Evolutionary conservation across 345 rosid genomes (phyloP).

Genomic region (Aethionema arabicum): DNA sequence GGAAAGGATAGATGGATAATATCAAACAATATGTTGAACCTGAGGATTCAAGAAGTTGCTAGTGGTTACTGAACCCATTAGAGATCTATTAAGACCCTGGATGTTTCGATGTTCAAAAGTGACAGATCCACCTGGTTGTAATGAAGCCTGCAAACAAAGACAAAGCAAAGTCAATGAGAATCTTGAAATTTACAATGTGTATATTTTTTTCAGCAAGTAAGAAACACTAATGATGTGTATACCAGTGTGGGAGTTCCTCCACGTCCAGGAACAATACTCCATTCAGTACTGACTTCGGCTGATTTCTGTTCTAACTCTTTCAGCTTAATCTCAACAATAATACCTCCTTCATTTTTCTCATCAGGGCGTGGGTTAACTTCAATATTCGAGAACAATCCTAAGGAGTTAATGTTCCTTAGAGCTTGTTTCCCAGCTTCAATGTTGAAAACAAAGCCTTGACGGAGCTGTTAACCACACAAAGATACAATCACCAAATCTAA

Average conservation of each 20-base stretch:
- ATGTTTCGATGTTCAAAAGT: conserved; percentile 94
- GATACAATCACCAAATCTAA: conserved; percentile 21
- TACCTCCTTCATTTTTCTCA: conserved; percentile 96
- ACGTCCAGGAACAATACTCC: conserved; percentile 99
- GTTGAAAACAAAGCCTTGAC: conserved; percentile 83
- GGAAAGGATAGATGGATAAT: background rate
- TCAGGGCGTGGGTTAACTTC: conserved; percentile 97
- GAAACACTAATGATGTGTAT: conserved; percentile 16
- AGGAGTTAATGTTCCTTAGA: conserved; percentile 76
- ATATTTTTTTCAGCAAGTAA: background rate
- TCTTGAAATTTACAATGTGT: background rate
- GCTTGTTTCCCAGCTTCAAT: conserved; percentile 95
- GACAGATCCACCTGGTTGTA: conserved; percentile 98
- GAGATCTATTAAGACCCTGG: conserved; percentile 85
- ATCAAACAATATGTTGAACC: conserved; percentile 16
- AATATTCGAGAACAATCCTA: conserved; percentile 85
- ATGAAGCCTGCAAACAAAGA: conserved; percentile 61
- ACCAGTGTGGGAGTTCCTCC: conserved; percentile 97
- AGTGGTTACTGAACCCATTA: conserved; percentile 92
- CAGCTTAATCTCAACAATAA: conserved; percentile 94
- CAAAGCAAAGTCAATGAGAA: background rate
- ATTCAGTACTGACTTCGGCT: conserved; percentile 97
- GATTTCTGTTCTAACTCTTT: conserved; percentile 96
- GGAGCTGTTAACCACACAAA: conserved; percentile 57
- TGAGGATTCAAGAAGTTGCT: conserved; percentile 95